Evolutionary conservation across 176 grass and related monocot genomes (phyloP), one percentile per base, ranked within the genome.

Genomic region (Oropetium thomaeum): DNA sequence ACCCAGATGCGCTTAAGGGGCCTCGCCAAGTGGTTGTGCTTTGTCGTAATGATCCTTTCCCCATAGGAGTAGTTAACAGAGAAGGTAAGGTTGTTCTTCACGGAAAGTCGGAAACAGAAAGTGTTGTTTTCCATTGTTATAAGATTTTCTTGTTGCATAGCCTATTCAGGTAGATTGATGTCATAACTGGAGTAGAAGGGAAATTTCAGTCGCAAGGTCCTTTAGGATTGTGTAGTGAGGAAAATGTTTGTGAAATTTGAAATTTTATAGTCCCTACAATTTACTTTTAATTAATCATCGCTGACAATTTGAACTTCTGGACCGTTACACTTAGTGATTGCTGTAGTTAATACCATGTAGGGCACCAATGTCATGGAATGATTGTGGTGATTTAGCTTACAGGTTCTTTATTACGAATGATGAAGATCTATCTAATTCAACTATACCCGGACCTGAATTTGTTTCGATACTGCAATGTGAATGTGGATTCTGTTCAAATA

Each of bases 11-110:
- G 20, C 75, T 89, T 73, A 79, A 60, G 2, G 95, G 95, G 66
- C 88, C 95, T 62, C 79, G 79, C 62, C 90, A 71, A 63, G 12
- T 87, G 77, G 82, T 93, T 49, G 84, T 62, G 38, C 88, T 97
- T 82, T 43, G 14, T 19, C 66, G 29, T 35, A 79, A 54, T 43
- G 63, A 87, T 40, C 91, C 88, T 76, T 92, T 97, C 71, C 74
- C 75, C 52, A 79, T 93, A 53, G 95, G 95, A 19, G 54, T 83
- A 32, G 86, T 97, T 34, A 74, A 55, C 53, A 91, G 79, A 87
- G 86, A 97, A 93, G 95, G 88, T 97, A 76, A 47, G 44, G 67
- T 38, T 64, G 7, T 5, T 84, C 41, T 76, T 45, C 29, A 58
- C 5, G 1, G 10, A n/a, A n/a, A n/a, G n/a, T n/a, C n/a, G n/a